These are phyloP conservation scores for Nakazawaea holstii DNA, from an alignment of 805 yeast species.

Conservation along the genomic window DNA sequence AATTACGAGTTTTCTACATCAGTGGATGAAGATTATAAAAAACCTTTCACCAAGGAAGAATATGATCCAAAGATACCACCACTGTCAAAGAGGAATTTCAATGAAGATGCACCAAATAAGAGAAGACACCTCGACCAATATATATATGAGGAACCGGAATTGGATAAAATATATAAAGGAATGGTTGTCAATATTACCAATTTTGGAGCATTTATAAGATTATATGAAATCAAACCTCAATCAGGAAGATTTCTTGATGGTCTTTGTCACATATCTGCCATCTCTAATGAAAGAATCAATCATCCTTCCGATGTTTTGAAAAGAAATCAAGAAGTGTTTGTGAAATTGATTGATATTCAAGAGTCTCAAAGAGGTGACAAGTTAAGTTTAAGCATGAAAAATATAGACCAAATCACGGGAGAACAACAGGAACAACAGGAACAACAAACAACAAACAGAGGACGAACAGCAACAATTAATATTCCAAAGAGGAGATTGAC, in stretches of 20 bases:
- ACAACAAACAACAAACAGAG: conserved; percentile 15
- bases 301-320: conserved; percentile 56
- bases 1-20: background rate
- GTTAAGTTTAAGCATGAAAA: conserved; percentile 62
- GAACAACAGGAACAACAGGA: conserved; percentile 13
- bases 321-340: conserved; percentile 58
- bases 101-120: background rate
- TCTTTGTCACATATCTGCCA: conserved; percentile 72
- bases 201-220: conserved; percentile 75
- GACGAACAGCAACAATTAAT: conserved; percentile 12
- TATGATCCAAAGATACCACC: background rate
- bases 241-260: conserved; percentile 39
- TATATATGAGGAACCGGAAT: conserved; percentile 26
- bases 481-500: conserved; percentile 42
- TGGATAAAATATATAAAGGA: conserved; percentile 55
- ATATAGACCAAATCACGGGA: conserved; percentile 70
- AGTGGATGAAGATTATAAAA: background rate
- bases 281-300: conserved; percentile 44
- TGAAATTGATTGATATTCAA: conserved; percentile 42
- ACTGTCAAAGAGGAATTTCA: background rate
- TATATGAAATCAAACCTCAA: conserved; percentile 32
- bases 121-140: conserved; percentile 1
- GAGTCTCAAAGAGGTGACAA: conserved; percentile 28
- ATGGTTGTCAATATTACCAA: conserved; percentile 50
- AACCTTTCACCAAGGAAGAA: background rate